These are phyloP conservation scores for Penicillium sp. DNA, from an alignment of 2,329 filamentous ascomycete species.

Conservation along the genomic window DNA sequence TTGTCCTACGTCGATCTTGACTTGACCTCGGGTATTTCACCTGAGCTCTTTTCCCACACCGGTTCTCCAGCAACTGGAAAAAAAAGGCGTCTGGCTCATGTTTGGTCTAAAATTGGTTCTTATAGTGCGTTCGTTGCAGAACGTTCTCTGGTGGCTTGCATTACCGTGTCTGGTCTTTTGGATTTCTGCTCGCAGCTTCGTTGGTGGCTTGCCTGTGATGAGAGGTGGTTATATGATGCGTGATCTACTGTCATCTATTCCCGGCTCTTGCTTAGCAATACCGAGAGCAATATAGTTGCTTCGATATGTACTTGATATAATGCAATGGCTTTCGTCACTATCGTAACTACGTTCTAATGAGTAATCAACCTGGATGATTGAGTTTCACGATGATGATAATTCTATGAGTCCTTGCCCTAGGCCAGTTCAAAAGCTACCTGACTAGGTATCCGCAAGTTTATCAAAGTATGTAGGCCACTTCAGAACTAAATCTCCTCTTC, in stretches of 20 bases:
- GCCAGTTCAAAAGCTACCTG: too few relatives aligned
- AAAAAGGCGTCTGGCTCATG: slow-evolving; percentile 10
- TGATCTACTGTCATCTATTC: neutral
- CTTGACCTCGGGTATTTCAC: slow-evolving; percentile 12
- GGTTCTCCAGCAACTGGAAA: slow-evolving; percentile 7
- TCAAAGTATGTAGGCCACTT: too few relatives aligned
- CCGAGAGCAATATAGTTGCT: slow-evolving; percentile 20
- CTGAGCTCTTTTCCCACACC: slow-evolving; percentile 3
- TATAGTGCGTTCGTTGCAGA: slow-evolving; percentile 1
- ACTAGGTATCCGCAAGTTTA: too few relatives aligned
- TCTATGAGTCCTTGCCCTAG: too few relatives aligned
- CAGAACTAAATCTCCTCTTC: too few relatives aligned
- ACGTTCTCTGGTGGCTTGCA: slow-evolving; percentile 2
- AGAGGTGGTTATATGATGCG: slow-evolving; percentile 10
- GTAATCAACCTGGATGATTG: too few relatives aligned
- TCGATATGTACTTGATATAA: slow-evolving; percentile 18
- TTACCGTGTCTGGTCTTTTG: neutral
- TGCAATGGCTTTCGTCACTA: slow-evolving; percentile 5
- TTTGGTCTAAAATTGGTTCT: slow-evolving; percentile 1
- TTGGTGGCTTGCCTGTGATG: slow-evolving; percentile 1
- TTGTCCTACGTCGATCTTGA: too few relatives aligned
- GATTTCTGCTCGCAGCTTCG: neutral
- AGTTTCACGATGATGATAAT: too few relatives aligned
- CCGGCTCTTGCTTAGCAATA: slow-evolving; percentile 10
- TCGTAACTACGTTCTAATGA: too few relatives aligned